Conservation (phyloP, 768 basidiomycete genomes). For the Rhizopogon vinicolor region DNA sequence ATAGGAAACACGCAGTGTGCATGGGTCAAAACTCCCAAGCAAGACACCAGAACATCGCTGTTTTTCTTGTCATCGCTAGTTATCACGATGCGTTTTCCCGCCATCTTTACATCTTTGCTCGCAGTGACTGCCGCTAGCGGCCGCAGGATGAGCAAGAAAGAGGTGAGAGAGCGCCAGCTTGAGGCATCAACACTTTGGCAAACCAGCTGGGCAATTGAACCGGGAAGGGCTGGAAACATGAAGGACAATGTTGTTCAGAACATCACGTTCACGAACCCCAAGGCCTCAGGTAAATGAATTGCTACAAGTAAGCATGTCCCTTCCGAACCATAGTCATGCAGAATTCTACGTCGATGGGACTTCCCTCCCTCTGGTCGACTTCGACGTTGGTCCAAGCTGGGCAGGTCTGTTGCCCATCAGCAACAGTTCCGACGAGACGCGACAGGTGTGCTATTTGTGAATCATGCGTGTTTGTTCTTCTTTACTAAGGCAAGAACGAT, state of each 20-base stretch:
- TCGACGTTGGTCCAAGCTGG: conserved; percentile 75
- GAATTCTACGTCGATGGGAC: conserved; percentile 71
- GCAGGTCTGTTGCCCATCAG: conserved; percentile 73
- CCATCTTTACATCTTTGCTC: conserved; percentile 8
- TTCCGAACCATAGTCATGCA: conserved; percentile 14
- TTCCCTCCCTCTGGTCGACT: conserved; percentile 62
- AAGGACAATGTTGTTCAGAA: conserved; percentile 40
- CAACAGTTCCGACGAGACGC: conserved; percentile 51
- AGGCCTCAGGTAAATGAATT: conserved; percentile 43
- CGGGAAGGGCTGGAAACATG: background rate
- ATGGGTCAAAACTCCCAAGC: background rate
- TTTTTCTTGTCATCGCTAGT: background rate
- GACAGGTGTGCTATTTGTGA: conserved; percentile 40
- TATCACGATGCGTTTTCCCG: conserved; percentile 10
- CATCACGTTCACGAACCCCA: conserved; percentile 68
- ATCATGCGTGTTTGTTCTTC: too few relatives aligned
- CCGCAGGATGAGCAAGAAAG: conserved; percentile 30
- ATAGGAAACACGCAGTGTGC: background rate
- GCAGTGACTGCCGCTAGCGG: conserved; percentile 5
- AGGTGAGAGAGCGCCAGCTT: conserved; percentile 39
- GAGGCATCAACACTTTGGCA: conserved; percentile 44
- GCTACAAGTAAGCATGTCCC: background rate
- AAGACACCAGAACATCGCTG: background rate
- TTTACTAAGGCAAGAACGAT: background rate
- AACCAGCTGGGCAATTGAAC: background rate